Conservation (phyloP, 1,284 basidiomycete species). For the Cystobasidium sp. region DNA sequence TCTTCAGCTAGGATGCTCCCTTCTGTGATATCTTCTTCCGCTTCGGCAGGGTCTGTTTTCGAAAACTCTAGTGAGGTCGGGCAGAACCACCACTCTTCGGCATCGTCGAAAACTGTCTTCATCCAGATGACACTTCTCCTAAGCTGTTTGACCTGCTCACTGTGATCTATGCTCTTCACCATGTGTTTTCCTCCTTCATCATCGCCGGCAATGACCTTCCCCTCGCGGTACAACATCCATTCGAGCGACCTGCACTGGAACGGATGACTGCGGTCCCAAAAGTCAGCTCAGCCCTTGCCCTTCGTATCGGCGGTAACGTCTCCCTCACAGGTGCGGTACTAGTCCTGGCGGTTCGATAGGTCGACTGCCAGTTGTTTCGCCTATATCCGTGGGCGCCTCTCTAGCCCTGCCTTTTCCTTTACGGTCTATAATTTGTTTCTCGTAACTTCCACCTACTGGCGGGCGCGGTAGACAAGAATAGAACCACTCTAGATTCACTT, state of each 20-base stretch:
- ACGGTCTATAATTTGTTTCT: not conserved
- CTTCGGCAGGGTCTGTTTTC: not conserved
- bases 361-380: not conserved
- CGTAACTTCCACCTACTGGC: slow-evolving; percentile 3
- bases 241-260: slow-evolving; percentile 50
- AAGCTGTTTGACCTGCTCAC: not conserved
- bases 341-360: slow-evolving; percentile 4
- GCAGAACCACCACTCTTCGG: slow-evolving; percentile 31
- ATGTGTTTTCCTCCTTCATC: slow-evolving; percentile 16
- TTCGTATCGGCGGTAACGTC: not conserved
- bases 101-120: slow-evolving; percentile 26
- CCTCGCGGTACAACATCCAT: slow-evolving; percentile 52
- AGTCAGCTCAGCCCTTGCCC: not conserved
- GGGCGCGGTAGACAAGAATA: slow-evolving; percentile 33
- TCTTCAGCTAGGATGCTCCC: slow-evolving; percentile 33
- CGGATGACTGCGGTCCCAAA: slow-evolving; percentile 43
- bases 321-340: not conserved
- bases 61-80: slow-evolving; percentile 11
- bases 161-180: slow-evolving; percentile 34
- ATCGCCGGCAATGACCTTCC: slow-evolving; percentile 36
- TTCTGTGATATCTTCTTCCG: not conserved
- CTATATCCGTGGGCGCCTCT: slow-evolving; percentile 24
- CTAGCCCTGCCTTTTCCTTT: slow-evolving; percentile 50
- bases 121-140: slow-evolving; percentile 48
- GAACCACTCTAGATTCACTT: slow-evolving; percentile 33